phyloP scores from a whole-genome alignment of 257 asterid species.

The Haberlea rhodopensis region DNA sequence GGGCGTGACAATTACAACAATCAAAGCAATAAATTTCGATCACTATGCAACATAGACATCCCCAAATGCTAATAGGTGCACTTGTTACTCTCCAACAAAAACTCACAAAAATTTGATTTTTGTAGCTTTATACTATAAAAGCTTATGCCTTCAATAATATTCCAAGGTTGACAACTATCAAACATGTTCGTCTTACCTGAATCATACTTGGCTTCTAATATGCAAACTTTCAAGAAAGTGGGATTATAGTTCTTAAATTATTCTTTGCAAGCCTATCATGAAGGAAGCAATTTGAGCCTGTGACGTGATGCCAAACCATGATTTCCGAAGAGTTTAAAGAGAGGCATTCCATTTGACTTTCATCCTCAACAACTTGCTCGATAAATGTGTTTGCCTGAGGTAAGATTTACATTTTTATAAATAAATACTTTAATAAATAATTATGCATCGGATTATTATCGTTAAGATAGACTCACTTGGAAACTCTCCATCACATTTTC shows the following conservation, averaged over 20 bases:
- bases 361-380: conserved; percentile 77
- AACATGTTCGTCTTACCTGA: conserved; percentile 19
- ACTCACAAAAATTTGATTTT: background rate
- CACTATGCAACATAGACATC: too few relatives aligned
- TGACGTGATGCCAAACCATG: conserved; percentile 60
- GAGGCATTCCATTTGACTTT: conserved; percentile 82
- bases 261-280: conserved; percentile 29
- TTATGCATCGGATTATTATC: background rate
- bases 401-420: conserved; percentile 8
- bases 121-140: background rate
- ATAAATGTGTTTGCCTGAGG: conserved; percentile 65
- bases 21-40: too few relatives aligned
- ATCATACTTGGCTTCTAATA: background rate
- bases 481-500: conserved; percentile 39
- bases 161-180: background rate
- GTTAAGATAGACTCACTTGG: conserved; percentile 47
- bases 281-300: conserved; percentile 31
- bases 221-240: conserved; percentile 28
- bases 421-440: background rate
- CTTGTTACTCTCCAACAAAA: too few relatives aligned
- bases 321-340: conserved; percentile 42
- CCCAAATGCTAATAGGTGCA: too few relatives aligned
- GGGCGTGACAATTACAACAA: too few relatives aligned
- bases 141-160: background rate
- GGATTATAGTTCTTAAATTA: conserved; percentile 30